Evolutionary conservation across 257 asterid genomes (phyloP).

Genomic region (Pogostemon cablin): DNA sequence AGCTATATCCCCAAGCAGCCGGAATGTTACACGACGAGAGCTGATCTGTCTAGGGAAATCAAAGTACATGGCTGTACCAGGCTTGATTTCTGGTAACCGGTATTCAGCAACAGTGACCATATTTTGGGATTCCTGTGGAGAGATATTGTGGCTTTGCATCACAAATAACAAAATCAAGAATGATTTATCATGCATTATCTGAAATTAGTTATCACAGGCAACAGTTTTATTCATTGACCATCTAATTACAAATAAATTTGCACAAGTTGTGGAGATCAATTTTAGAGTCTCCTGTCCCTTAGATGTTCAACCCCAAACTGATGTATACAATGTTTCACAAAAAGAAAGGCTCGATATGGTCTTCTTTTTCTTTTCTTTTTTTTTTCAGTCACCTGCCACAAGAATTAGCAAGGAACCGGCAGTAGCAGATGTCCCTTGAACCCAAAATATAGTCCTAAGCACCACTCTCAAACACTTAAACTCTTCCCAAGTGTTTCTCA

Average conservation of each 20-base stretch:
- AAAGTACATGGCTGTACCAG: constrained; percentile 86
- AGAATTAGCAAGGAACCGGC: neutral
- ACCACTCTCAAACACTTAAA: neutral
- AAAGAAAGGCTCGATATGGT: too few species aligned
- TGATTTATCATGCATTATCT: neutral
- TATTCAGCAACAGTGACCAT: constrained; percentile 80
- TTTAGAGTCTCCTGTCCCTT: neutral
- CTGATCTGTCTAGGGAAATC: constrained; percentile 82
- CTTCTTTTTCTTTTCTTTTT: too few species aligned
- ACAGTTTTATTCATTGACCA: neutral
- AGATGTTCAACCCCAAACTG: neutral
- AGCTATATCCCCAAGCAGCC: constrained; percentile 84
- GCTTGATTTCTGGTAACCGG: constrained; percentile 87
- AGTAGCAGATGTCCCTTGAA: neutral
- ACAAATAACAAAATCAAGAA: neutral
- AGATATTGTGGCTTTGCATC: neutral
- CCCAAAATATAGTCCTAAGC: neutral
- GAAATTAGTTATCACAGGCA: neutral
- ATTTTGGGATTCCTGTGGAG: constrained; percentile 68
- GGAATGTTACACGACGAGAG: constrained; percentile 70
- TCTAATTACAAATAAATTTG: neutral
- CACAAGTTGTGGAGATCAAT: constrained; percentile 1
- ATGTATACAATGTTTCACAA: neutral
- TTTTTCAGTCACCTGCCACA: neutral
- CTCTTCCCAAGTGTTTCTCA: neutral